Base-by-base conservation (phyloP, 2,329 filamentous ascomycete species). In the Nemania serpens region DNA sequence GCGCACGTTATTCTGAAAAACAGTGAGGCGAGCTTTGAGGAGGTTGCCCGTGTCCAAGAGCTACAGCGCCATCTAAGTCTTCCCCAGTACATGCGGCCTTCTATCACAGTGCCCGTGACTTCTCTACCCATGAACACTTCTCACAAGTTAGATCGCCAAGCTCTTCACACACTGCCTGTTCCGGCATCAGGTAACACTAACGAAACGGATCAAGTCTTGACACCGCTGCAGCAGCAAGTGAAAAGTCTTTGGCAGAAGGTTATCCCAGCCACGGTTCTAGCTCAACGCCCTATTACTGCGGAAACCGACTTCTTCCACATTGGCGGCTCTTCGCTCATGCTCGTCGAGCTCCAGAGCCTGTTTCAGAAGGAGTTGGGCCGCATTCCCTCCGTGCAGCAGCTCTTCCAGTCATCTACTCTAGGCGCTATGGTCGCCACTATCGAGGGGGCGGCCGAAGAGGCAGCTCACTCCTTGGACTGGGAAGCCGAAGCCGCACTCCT, bases 281-380 rank as follows among this genome's bases (percentile, higher is more conserved):
- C 7, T 41, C 59, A 0, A 13, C 57, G 0, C 3, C 37, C 64
- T 2, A 47, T 47, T 13, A 5, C 3, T 15, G 5, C 45, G 1
- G 12, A n/a, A 1, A 69, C 77, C 3, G 73, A 78, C 65, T 81
- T 82, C 67, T 81, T 80, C 67, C 58, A 60, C 0, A 62, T 75
- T 1, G 79, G 79, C 2, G 79, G 78, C 5, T 79, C 73, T 56
- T 81, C 79, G 0, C 55, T 81, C 3, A 68, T 78, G 0, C 62
- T 80, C 1, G 66, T 81, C 11, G 62, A 70, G 3, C 73, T 84
- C 0, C 75, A 77, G 54, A 53, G 64, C 0, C 55, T 57, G 0
- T 75, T 84, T 33, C 63, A 65, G 1, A 52, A 71, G 1, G 36
- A 36, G 0, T 77, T 82, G 53, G 55, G 65, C 0, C n/a, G 68